Conservation (phyloP, 805 yeast species). For the Kluyveromyces starmeri region DNA sequence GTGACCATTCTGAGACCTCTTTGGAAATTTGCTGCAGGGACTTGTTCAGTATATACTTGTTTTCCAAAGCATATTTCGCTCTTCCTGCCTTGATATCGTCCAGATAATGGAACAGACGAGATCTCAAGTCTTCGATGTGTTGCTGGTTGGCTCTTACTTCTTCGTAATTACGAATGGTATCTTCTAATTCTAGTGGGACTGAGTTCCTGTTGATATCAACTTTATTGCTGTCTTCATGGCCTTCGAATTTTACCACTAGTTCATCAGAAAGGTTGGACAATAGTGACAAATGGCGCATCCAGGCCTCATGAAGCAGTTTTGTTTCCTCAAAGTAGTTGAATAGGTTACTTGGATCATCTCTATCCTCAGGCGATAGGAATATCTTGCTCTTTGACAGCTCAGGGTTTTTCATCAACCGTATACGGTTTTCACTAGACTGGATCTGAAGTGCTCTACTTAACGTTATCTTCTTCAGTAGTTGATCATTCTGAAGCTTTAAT, state of each 20-base stretch:
- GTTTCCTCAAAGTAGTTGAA: slow-evolving; percentile 6
- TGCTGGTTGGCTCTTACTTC: slow-evolving; percentile 9
- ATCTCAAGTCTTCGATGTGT: slow-evolving; percentile 10
- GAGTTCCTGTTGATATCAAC: slow-evolving; percentile 4
- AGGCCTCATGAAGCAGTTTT: slow-evolving; percentile 2
- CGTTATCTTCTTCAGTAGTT: slow-evolving; percentile 13
- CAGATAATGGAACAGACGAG: slow-evolving; percentile 16
- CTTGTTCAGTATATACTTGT: slow-evolving; percentile 20
- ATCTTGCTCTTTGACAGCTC: slow-evolving; percentile 7
- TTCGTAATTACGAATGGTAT: slow-evolving; percentile 14
- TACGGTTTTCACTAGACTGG: slow-evolving; percentile 6
- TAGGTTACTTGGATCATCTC: slow-evolving; percentile 5
- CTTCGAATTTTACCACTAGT: slow-evolving; percentile 20
- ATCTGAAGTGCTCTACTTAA: slow-evolving; percentile 4
- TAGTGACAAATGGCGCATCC: slow-evolving; percentile 18
- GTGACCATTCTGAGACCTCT: slow-evolving; percentile 26
- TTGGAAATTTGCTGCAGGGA: slow-evolving; percentile 14
- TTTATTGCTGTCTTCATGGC: slow-evolving; percentile 12
- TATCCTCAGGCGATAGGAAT: slow-evolving; percentile 1
- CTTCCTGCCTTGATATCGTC: slow-evolving; percentile 25
- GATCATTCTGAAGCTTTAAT: slow-evolving; percentile 7
- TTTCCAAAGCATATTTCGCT: slow-evolving; percentile 25
- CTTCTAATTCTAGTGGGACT: not conserved
- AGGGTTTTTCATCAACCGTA: slow-evolving; percentile 7
- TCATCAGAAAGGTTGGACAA: slow-evolving; percentile 22